Base-by-base conservation (phyloP, 768 basidiomycete species). In the Nevesoporus exiguus region DNA sequence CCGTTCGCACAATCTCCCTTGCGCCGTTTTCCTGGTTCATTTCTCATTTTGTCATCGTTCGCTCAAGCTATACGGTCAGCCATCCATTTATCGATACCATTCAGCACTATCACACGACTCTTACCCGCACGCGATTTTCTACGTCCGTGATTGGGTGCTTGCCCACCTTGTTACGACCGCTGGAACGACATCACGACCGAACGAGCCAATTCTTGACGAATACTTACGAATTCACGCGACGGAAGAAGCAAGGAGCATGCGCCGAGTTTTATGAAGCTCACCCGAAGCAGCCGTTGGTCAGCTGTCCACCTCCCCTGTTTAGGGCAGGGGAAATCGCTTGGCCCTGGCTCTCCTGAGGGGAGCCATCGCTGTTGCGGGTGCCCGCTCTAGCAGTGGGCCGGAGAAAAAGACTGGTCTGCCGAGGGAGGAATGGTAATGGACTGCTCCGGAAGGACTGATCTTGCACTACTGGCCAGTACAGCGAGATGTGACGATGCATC, bases 171-270 rank as follows among this genome's bases (percentile, higher is more conserved):
- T 59, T 49, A 71, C 61, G 61, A 69, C 59, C 61, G 61, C 69
- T 66, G 64, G 66, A 58, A 66, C 64, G 65, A 71, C 33, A 52
- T 59, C 43, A 72, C 63, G 67, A 71, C 60, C 58, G 61, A 70
- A 57, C 59, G 67, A 71, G 66, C 51, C 46, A 53, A 70, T 71
- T 73, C 70, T 73, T 67, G 71, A 71, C 66, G 68, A 71, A 70
- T 61, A 54, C 31, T 68, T 47, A 71, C 58, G 65, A 71, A 58
- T 52, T 63, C 65, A 65, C 48, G 47, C 68, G 51, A 70, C 57
- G 57, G 67, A 67, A 58, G 43, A 59, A 58, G 58, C 64, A 62
- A 61, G 64, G 68, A 52, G 51, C 54, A 53, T 37, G 24, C 53
- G 52, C 63, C 64, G 53, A 63, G 58, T 48, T 55, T 59, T 36